A percentile compares a stretch with the other conserved stretches of the same genome.
These are phyloP conservation scores for Lipomyces lipofer DNA, from an alignment of 805 yeast genomes.

Conservation along the genomic window DNA sequence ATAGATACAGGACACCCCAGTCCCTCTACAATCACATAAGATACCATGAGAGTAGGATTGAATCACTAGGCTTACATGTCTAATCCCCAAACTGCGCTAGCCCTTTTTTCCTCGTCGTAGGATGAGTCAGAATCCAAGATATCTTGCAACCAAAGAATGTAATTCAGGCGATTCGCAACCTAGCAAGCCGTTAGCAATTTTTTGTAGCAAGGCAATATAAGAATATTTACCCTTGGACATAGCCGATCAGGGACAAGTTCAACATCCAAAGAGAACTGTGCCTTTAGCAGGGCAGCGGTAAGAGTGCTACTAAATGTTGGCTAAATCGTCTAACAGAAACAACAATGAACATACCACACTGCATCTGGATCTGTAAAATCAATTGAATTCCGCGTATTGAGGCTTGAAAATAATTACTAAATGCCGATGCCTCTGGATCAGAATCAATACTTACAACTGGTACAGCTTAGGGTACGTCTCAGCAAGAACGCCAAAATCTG, in stretches of 20 bases:
- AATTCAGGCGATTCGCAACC: constrained; percentile 35
- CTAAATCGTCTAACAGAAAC: background rate
- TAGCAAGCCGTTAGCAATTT: no score
- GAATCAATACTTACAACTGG: constrained; percentile 12
- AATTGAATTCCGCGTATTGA: no score
- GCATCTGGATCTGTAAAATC: constrained; percentile 25
- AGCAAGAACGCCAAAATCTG: constrained; percentile 22
- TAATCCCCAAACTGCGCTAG: constrained; percentile 6
- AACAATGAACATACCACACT: constrained; percentile 10
- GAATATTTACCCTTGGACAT: constrained; percentile 31
- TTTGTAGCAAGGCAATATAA: no score
- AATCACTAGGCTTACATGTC: constrained; percentile 10
- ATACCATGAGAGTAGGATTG: background rate
- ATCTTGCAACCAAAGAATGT: constrained; percentile 36
- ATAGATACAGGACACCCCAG: constrained; percentile 52
- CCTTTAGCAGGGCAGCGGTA: constrained; percentile 19
- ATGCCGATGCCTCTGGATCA: no score
- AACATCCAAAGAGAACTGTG: constrained; percentile 25
- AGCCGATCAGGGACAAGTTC: constrained; percentile 18
- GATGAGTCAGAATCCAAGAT: constrained; percentile 22
- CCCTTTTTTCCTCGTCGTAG: background rate
- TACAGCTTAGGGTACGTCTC: constrained; percentile 13
- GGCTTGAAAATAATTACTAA: no score
- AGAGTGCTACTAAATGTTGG: constrained; percentile 14
- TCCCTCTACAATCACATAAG: constrained; percentile 40